Base-by-base conservation (phyloP, 2,329 filamentous ascomycete species). In the Colletotrichum kahawae region DNA sequence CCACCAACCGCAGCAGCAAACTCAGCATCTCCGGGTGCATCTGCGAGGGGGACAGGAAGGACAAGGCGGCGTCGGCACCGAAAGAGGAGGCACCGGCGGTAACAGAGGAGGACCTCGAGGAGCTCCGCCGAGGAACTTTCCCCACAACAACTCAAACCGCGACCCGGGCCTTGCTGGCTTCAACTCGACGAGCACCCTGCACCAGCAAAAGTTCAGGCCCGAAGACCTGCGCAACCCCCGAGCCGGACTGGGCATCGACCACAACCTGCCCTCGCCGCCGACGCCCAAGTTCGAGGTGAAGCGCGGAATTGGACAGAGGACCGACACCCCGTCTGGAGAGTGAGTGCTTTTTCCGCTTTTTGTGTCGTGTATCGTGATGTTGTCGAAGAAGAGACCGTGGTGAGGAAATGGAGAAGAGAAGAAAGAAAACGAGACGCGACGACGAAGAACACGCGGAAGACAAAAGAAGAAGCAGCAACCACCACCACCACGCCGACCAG, bases 201-300 rank as follows among this genome's bases (percentile, higher is more conserved):
- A 75, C 34, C 68, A 67, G 38, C 63, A 62, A 34, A 75, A 21
- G 43, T 59, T 48, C 74, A 71, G 71, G 74, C 71, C 64, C n/a
- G 62, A 70, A 27, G 48, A 67, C 43, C 75, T 76, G 18, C 67
- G 72, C 33, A 54, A 71, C 68, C 56, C 67, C 4, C 63, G 24
- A 18, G 68, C 65, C 63, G 72, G 72, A 21, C 68, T 77, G 9
- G 60, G 51, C 24, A 70, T 75, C 38, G 27, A 72, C 21, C 38
- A 71, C 34, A 63, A 57, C 21, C 38, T 33, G 12, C 24, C 60
- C 1, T 33, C 62, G 31, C 54, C 71, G 24, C 69, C 66, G 31
- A 67, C 14, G 4, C 33, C 64, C 27, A 75, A 69, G 31, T 59
- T 68, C 57, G 66, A 74, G 27, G 24, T 64, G 4, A 51, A 63